Conservation (phyloP, 768 basidiomycete species). For the Lactarius hengduanensis region DNA sequence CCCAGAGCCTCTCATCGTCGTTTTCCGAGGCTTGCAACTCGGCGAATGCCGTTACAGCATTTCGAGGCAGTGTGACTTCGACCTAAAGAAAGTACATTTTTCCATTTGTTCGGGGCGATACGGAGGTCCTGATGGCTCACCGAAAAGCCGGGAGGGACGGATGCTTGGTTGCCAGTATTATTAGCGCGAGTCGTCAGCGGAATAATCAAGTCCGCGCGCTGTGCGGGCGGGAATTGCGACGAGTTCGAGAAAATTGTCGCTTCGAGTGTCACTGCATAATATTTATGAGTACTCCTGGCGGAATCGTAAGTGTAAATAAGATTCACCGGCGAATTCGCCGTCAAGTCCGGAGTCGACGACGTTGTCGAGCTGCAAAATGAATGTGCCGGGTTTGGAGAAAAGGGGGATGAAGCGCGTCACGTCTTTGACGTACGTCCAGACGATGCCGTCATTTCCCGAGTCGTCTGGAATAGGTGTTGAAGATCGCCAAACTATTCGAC, state of each 20-base stretch:
- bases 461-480: conserved; percentile 47
- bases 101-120: background rate
- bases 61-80: conserved; percentile 67
- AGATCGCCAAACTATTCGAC: conserved; percentile 67
- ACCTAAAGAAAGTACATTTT: conserved; percentile 39
- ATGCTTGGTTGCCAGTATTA: conserved; percentile 59
- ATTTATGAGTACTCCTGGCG: background rate
- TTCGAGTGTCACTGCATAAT: conserved; percentile 51
- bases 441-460: too few relatives aligned
- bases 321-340: conserved; percentile 67
- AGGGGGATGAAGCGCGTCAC: too few relatives aligned
- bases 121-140: conserved; percentile 38
- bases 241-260: conserved; percentile 68
- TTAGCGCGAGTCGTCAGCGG: conserved; percentile 66
- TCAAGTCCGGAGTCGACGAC: conserved; percentile 53
- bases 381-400: conserved; percentile 34
- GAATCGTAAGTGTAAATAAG: background rate
- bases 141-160: conserved; percentile 67
- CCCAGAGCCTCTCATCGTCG: conserved; percentile 75
- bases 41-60: conserved; percentile 63
- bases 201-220: conserved; percentile 44
- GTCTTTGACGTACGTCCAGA: too few relatives aligned
- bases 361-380: conserved; percentile 78
- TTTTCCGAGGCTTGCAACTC: conserved; percentile 72
- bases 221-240: conserved; percentile 57